Percentiles rank a stretch among this genome's conserved stretches.
Conservation (phyloP, 306 rosid genomes). For the Castanea mollissima region DNA sequence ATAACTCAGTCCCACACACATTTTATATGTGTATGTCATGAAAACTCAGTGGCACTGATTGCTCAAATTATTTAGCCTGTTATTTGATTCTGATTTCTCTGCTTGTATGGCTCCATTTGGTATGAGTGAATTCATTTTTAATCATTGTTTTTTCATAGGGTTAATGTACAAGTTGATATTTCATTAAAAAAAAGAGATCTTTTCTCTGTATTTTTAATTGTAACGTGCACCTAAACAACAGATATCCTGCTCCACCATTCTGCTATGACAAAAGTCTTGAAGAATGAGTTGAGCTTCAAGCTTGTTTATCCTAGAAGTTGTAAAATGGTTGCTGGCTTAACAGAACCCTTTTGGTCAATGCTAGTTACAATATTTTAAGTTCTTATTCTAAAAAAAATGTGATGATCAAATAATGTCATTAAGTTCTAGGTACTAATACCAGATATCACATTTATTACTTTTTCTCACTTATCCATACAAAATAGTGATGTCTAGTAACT, state of each 20-base stretch:
- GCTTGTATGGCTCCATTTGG: neutral
- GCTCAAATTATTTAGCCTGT: neutral
- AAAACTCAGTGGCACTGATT: too few relatives aligned
- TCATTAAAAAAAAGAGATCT: neutral
- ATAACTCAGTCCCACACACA: too few relatives aligned
- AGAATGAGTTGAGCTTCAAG: neutral
- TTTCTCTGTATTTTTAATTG: neutral
- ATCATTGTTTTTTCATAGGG: neutral
- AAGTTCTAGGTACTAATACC: too few relatives aligned
- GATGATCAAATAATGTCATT: too few relatives aligned
- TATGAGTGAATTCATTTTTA: neutral
- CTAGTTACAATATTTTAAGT: neutral
- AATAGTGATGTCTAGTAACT: too few relatives aligned
- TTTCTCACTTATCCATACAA: too few relatives aligned
- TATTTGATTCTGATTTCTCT: neutral
- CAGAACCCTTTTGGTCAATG: neutral
- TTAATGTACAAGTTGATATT: neutral
- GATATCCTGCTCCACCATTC: neutral
- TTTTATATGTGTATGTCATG: too few relatives aligned
- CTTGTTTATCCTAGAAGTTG: neutral
- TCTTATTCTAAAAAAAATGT: neutral
- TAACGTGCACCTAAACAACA: neutral
- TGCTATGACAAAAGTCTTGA: neutral
- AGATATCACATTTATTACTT: too few relatives aligned
- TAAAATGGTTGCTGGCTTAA: neutral